Evolutionary conservation across 1,284 basidiomycete species (phyloP).

Genomic region (Heterobasidion parviporum): DNA sequence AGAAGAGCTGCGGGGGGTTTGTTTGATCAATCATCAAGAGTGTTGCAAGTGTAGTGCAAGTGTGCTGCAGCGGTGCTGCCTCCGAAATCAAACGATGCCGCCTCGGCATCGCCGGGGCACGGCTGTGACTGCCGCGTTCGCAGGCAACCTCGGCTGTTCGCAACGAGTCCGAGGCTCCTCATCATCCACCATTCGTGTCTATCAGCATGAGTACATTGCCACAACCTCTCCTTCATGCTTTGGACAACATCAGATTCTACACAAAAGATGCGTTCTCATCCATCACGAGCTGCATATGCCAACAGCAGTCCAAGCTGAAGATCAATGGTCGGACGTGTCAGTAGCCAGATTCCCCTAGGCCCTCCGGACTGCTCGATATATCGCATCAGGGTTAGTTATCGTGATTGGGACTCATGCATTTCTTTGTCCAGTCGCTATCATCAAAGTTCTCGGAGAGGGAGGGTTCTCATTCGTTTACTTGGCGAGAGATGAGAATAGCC

Average conservation of each 20-base stretch:
- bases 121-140: too few relatives aligned
- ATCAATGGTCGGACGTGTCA: conserved; percentile 89
- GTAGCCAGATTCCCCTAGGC: conserved; percentile 19
- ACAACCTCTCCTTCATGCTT: conserved; percentile 22
- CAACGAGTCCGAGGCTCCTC: too few relatives aligned
- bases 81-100: too few relatives aligned
- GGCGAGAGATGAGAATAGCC: conserved; percentile 79
- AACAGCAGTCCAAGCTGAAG: conserved; percentile 78
- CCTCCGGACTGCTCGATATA: too few relatives aligned
- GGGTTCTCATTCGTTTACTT: conserved; percentile 94
- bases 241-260: conserved; percentile 65
- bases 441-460: conserved; percentile 88
- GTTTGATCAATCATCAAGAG: too few relatives aligned
- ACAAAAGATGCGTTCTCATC: conserved; percentile 75
- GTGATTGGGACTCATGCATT: background rate
- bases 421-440: conserved; percentile 60
- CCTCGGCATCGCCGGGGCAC: too few relatives aligned
- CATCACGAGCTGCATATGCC: conserved; percentile 71
- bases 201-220: conserved; percentile 9
- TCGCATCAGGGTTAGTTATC: background rate
- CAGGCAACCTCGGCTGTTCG: too few relatives aligned
- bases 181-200: too few relatives aligned
- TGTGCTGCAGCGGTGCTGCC: too few relatives aligned
- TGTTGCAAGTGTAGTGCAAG: too few relatives aligned
- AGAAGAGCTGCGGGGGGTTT: too few relatives aligned